Conservation (phyloP, 495 filamentous ascomycete genomes). For the Neurospora pannonica region DNA sequence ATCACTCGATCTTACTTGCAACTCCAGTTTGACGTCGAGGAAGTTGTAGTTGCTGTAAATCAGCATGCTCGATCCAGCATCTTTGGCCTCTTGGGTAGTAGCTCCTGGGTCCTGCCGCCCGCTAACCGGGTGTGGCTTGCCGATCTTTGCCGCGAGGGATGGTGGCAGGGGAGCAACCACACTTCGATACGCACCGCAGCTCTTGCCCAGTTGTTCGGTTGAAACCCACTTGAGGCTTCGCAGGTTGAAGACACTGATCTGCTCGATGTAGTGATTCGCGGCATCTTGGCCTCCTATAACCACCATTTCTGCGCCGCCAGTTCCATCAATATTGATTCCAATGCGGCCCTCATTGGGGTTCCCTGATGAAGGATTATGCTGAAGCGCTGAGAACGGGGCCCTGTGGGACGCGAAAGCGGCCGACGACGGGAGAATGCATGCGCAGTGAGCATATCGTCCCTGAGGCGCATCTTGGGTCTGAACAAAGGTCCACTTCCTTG, state of each 20-base stretch:
- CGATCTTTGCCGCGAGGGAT: slow-evolving; percentile 58
- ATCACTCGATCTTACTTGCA: slow-evolving; percentile 79
- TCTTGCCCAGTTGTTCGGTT: slow-evolving; percentile 72
- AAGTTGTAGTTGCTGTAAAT: slow-evolving; percentile 99
- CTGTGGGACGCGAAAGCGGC: slow-evolving; percentile 74
- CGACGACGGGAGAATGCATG: slow-evolving; percentile 81
- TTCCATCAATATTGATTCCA: slow-evolving; percentile 79
- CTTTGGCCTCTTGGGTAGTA: slow-evolving; percentile 41
- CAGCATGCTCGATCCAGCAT: slow-evolving; percentile 74
- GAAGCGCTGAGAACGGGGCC: slow-evolving; percentile 74
- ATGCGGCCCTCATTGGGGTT: slow-evolving; percentile 77
- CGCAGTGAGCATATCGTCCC: slow-evolving; percentile 94
- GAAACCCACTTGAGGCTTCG: slow-evolving; percentile 94
- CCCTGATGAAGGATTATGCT: slow-evolving; percentile 72
- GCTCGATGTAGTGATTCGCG: slow-evolving; percentile 97
- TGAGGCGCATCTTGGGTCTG: slow-evolving; percentile 74
- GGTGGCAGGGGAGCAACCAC: slow-evolving; percentile 78
- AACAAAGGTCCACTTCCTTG: slow-evolving; percentile 77
- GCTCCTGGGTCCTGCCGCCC: slow-evolving; percentile 22
- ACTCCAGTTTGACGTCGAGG: slow-evolving; percentile 86
- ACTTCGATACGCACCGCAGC: slow-evolving; percentile 91
- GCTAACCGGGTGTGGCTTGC: slow-evolving; percentile 32
- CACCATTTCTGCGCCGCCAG: slow-evolving; percentile 92
- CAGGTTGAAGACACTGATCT: slow-evolving; percentile 96
- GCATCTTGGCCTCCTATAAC: slow-evolving; percentile 94